Base-by-base conservation (phyloP, 345 rosid genomes). In the Citrus medica region DNA sequence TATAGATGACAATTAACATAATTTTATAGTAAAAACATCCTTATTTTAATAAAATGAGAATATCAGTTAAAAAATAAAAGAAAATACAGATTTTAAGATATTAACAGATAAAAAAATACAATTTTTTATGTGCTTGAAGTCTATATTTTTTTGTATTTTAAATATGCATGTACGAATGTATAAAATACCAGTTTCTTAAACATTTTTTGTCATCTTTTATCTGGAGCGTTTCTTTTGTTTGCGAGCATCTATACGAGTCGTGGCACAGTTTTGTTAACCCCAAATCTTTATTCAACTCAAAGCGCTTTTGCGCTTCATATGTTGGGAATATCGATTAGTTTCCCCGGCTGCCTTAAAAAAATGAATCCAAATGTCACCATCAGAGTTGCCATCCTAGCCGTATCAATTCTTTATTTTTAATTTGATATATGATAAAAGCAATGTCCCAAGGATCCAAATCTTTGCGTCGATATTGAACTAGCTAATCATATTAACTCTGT, bases 311-410 rank as follows among this genome's bases (percentile, higher is more conserved):
- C 75, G 48, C 51, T 61, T 30, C 42, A 73, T 71, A 22, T 61
- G 61, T 71, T 83, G 81, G 62, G 55, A 33, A 35, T 33, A 78
- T 72, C 82, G 80, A 72, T 79, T 12, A 27, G 58, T 76, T 46
- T 46, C 79, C 33, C 58, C 35, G 3, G 48, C 16, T 9, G n/a
- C 9, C 16, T 4, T 2, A 3, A 21, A 3, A 25, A 25, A 28
- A 30, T 0, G 42, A 25, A 42, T 42, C 32, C 28, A 8, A 6
- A 58, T 21, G 70, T 84, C 84, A 59, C 14, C 48, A 12, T 83
- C 82, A 28, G 14, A 60, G 58, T 48, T 67, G 53, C 56, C n/a
- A 32, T 75, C 76, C 16, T n/a, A 35, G 66, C 61, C 7, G n/a
- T 62, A 22, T 46, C 14, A 46, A 46, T 37, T 33, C 27, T 64